Percentiles rank a stretch among this genome's conserved stretches.
phyloP scores from a whole-genome alignment of 2,329 filamentous ascomycete genomes.

The Scedosporium minutisporum region DNA sequence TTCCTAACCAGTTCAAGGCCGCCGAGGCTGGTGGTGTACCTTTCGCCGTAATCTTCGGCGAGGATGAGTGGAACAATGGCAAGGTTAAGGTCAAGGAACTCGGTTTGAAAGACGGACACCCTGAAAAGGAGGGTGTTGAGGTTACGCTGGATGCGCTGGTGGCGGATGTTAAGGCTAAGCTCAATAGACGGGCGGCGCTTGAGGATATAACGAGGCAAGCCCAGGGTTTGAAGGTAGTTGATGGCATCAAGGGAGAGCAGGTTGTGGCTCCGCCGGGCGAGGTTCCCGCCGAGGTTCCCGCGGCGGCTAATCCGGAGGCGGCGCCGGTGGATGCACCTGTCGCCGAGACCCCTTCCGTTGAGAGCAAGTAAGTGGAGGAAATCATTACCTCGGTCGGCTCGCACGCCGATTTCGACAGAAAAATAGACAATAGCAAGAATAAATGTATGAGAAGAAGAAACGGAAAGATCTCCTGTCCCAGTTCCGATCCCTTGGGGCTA shows the following conservation, averaged over 20 bases:
- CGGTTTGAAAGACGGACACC: slow-evolving; percentile 67
- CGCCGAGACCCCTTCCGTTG: slow-evolving; percentile 7
- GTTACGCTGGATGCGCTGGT: slow-evolving; percentile 57
- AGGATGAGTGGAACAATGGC: slow-evolving; percentile 75
- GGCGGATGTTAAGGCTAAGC: slow-evolving; percentile 45
- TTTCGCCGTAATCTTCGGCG: slow-evolving; percentile 79
- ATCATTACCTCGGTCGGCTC: too few relatives aligned
- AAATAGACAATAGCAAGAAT: too few relatives aligned
- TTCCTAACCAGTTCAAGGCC: slow-evolving; percentile 82
- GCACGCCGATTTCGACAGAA: too few relatives aligned
- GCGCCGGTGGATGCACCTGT: slow-evolving; percentile 5
- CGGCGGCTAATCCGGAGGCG: not conserved
- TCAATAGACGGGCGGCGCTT: slow-evolving; percentile 32
- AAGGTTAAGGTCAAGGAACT: slow-evolving; percentile 80
- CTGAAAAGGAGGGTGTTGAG: slow-evolving; percentile 79
- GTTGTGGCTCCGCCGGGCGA: not conserved
- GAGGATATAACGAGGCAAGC: slow-evolving; percentile 32
- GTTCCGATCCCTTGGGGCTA: too few relatives aligned
- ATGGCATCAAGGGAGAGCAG: slow-evolving; percentile 30
- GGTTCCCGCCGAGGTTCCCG: too few relatives aligned
- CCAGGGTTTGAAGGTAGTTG: slow-evolving; percentile 35
- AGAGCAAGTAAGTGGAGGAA: slow-evolving; percentile 10
- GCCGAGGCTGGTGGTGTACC: slow-evolving; percentile 73
- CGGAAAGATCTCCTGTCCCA: too few relatives aligned
- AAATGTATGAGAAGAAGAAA: too few relatives aligned